These are phyloP conservation scores for Aspergillus sp. DNA, from an alignment of 2,329 filamentous ascomycete genomes.

Conservation along the genomic window DNA sequence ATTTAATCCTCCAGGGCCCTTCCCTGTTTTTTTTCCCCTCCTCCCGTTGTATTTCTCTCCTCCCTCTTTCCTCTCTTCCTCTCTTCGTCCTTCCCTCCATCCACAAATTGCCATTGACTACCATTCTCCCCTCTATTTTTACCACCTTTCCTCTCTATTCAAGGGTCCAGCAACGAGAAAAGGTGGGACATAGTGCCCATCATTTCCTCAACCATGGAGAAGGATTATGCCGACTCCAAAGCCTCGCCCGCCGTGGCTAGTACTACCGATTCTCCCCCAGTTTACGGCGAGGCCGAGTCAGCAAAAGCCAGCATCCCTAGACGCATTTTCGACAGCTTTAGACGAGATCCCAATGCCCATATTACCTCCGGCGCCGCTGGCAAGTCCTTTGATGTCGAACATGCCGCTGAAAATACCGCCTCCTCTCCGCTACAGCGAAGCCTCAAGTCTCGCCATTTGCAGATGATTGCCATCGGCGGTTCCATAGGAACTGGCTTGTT, in stretches of 20 bases:
- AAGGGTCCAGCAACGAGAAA: conserved; percentile 5
- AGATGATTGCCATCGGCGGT: conserved; percentile 96
- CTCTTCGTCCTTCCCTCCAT: background rate
- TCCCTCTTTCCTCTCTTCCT: background rate
- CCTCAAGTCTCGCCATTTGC: conserved; percentile 75
- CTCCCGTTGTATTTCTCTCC: background rate
- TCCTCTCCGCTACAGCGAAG: conserved; percentile 65
- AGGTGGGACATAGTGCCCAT: background rate
- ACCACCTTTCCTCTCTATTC: background rate
- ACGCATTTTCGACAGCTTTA: conserved; percentile 35
- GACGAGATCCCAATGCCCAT: conserved; percentile 35
- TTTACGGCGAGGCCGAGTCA: conserved; percentile 22
- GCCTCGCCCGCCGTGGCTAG: conserved; percentile 12
- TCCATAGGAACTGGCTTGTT: conserved; percentile 56
- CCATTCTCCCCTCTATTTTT: background rate
- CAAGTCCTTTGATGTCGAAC: conserved; percentile 54
- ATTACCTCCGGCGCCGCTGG: conserved; percentile 41
- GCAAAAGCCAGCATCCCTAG: conserved; percentile 14
- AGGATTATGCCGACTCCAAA: conserved; percentile 19
- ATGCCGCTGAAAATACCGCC: conserved; percentile 54
- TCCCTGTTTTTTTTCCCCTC: background rate
- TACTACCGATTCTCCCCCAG: conserved; percentile 18
- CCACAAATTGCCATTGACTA: background rate
- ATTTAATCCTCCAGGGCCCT: background rate
- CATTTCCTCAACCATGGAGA: conserved; percentile 19